Conservation (phyloP, 2,329 filamentous ascomycete genomes). For the Trichoderma atroviride region DNA sequence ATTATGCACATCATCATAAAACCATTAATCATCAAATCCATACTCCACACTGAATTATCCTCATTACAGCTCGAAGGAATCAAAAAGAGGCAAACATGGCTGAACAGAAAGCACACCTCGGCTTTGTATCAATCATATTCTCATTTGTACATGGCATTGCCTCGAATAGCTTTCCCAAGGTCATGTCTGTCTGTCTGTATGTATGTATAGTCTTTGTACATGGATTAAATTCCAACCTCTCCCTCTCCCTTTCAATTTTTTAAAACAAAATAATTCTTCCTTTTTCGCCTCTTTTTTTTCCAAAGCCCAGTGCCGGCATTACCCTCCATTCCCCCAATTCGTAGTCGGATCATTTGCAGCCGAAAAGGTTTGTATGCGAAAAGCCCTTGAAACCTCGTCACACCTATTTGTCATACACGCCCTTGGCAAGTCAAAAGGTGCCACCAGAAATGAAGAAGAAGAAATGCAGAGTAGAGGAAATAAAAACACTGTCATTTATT, state of each 20-base stretch:
- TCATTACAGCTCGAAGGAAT: background rate
- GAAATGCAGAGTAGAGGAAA: background rate
- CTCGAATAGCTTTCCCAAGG: background rate
- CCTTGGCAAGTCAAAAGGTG: background rate
- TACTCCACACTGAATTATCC: background rate
- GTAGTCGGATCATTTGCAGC: background rate
- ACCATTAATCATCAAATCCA: background rate
- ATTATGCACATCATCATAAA: slow-evolving; percentile 2
- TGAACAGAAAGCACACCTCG: background rate
- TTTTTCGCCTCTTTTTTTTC: background rate
- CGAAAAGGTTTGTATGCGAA: background rate
- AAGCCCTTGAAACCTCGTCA: slow-evolving; percentile 7
- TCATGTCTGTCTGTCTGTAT: background rate
- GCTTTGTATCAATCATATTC: background rate
- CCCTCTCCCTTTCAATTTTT: background rate
- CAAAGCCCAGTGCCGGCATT: background rate
- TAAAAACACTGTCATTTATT: background rate
- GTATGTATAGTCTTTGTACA: background rate
- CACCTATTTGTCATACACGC: slow-evolving; percentile 19
- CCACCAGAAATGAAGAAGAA: background rate
- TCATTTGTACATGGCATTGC: background rate
- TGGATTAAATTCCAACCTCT: background rate
- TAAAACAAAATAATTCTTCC: background rate
- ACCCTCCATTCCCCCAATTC: background rate
- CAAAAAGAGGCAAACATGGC: background rate